These are phyloP conservation scores for Backusella australiensis DNA, from an alignment of 192 early-diverging fungal species.

Conservation along the genomic window DNA sequence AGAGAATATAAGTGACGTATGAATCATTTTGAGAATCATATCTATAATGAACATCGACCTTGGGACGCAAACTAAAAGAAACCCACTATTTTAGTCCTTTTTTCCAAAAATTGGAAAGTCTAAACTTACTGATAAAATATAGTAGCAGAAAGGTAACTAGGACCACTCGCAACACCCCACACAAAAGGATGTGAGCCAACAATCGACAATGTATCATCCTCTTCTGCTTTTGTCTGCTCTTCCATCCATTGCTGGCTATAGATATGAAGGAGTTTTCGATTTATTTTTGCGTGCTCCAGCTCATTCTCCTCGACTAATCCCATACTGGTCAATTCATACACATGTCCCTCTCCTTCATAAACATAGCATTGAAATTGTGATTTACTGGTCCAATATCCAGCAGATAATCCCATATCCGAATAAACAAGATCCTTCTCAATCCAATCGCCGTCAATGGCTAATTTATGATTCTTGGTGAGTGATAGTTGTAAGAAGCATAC, in stretches of 20 bases:
- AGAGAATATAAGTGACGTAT: background rate
- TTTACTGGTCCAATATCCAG: background rate
- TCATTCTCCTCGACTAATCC: background rate
- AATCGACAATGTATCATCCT: background rate
- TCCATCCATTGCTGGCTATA: constrained; percentile 16
- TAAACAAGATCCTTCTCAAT: background rate
- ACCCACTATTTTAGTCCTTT: background rate
- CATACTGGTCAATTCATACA: background rate
- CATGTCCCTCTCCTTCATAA: constrained; percentile 6
- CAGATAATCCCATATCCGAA: constrained; percentile 4
- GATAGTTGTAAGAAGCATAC: background rate
- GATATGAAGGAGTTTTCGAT: background rate
- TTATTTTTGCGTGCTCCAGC: background rate
- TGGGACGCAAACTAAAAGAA: background rate
- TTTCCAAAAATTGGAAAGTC: background rate
- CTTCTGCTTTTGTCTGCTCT: constrained; percentile 3
- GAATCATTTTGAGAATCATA: background rate
- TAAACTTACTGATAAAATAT: background rate
- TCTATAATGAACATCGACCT: constrained; percentile 3
- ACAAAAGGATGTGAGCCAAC: background rate
- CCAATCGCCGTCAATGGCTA: background rate
- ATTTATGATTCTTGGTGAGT: background rate
- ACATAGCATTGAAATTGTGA: background rate
- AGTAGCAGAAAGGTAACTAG: background rate
- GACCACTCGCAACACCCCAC: background rate